Evolutionary conservation across 441 rosid species (phyloP).

Genomic region (Iberis amara): DNA sequence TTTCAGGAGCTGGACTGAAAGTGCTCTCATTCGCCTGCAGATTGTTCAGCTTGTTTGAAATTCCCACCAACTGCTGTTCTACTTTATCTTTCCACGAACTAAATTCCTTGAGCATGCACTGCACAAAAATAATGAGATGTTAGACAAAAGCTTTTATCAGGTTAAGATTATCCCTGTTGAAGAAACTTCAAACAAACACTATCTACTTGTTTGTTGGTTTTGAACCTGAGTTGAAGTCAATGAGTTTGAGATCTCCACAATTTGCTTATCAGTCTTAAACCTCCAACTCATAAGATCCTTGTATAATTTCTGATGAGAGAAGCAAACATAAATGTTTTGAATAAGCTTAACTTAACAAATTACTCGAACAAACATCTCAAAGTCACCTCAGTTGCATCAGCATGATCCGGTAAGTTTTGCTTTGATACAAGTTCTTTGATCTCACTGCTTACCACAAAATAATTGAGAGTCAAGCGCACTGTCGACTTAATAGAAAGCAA

Average conservation of each 20-base stretch:
- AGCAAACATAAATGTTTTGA: constrained; percentile 17
- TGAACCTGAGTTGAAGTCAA: constrained; percentile 65
- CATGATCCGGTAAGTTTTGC: constrained; percentile 42
- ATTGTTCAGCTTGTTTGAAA: constrained; percentile 50
- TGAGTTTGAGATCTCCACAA: constrained; percentile 57
- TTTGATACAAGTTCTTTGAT: constrained; percentile 44
- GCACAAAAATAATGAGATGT: constrained; percentile 16
- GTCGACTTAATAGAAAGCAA: constrained; percentile 10
- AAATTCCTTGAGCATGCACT: constrained; percentile 59
- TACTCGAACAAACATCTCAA: constrained; percentile 7
- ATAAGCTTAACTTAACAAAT: constrained; percentile 12
- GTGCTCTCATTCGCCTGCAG: constrained; percentile 54
- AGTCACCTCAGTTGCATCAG: constrained; percentile 53
- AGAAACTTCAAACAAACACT: constrained; percentile 13
- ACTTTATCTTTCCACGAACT: constrained; percentile 55
- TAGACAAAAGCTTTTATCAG: constrained; percentile 12
- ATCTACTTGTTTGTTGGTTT: constrained; percentile 1
- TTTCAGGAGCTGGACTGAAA: constrained; percentile 53
- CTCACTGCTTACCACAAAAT: constrained; percentile 42
- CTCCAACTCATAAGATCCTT: constrained; percentile 61
- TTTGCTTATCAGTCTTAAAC: constrained; percentile 49
- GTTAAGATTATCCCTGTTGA: constrained; percentile 6
- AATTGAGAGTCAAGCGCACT: constrained; percentile 7
- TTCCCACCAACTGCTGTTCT: constrained; percentile 61
- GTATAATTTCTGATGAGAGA: constrained; percentile 40